Conservation (phyloP, 2,329 filamentous ascomycete genomes). For the Metarhizium guizhouense region DNA sequence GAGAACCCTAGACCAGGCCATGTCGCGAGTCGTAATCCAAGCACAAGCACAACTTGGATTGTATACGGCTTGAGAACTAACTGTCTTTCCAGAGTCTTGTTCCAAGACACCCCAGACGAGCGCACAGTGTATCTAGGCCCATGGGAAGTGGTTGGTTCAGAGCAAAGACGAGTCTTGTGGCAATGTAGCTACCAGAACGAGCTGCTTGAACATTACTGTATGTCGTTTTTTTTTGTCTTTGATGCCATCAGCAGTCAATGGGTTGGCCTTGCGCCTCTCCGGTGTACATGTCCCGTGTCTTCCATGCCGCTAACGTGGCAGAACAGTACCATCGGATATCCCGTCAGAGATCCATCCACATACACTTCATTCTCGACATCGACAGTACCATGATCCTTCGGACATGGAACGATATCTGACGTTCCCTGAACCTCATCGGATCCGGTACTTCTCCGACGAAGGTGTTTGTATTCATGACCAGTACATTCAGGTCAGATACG, state of each 20-base stretch:
- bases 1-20: conserved; percentile 10
- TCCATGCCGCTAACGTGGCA: not conserved
- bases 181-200: conserved; percentile 44
- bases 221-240: not conserved
- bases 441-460: conserved; percentile 38
- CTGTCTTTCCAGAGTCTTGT: conserved; percentile 34
- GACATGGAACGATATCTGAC: conserved; percentile 41
- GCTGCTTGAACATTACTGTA: conserved; percentile 42
- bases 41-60: not conserved
- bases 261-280: not conserved
- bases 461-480: conserved; percentile 39
- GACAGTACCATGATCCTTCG: conserved; percentile 38
- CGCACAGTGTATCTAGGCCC: conserved; percentile 43
- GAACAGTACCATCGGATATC: conserved; percentile 34
- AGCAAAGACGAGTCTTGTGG: conserved; percentile 41
- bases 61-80: conserved; percentile 2
- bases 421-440: conserved; percentile 37
- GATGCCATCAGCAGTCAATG: not conserved
- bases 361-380: conserved; percentile 41
- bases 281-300: not conserved
- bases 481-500: conserved; percentile 38
- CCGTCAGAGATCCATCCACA: conserved; percentile 37
- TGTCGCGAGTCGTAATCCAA: not conserved
- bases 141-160: conserved; percentile 40
- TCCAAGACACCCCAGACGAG: conserved; percentile 39